phyloP scores from a whole-genome alignment of 2,329 filamentous ascomycete species.

The Anthostomella pinea region DNA sequence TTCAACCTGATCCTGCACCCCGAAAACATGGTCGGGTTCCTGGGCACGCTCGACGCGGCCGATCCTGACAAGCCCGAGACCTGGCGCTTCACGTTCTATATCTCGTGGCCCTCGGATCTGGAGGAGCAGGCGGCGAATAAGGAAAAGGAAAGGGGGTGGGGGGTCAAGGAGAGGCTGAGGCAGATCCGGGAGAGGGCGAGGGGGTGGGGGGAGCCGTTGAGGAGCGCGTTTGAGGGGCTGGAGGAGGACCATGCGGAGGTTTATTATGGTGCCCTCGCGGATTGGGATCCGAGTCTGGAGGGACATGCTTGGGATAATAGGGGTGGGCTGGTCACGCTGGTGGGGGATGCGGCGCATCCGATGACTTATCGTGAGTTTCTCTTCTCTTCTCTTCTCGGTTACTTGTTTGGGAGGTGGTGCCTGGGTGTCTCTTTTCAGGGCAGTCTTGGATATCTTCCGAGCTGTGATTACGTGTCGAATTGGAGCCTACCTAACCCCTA shows the following conservation, averaged over 20 bases:
- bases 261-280: constrained; percentile 28
- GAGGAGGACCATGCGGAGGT: constrained; percentile 26
- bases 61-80: constrained; percentile 35
- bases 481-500: not conserved
- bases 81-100: constrained; percentile 47
- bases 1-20: constrained; percentile 42
- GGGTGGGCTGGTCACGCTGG: constrained; percentile 31
- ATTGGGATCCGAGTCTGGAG: constrained; percentile 32
- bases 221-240: constrained; percentile 36
- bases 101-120: constrained; percentile 39
- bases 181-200: constrained; percentile 39
- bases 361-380: constrained; percentile 33
- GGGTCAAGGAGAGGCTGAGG: constrained; percentile 22
- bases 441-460: no score
- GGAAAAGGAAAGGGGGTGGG: not conserved
- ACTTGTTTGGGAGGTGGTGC: no score
- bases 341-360: constrained; percentile 34
- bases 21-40: constrained; percentile 41
- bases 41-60: constrained; percentile 41
- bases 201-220: constrained; percentile 42
- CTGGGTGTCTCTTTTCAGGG: no score
- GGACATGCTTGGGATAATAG: constrained; percentile 31
- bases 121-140: constrained; percentile 32
- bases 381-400: not conserved
- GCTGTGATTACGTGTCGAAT: no score